Evolutionary conservation across 495 filamentous ascomycete species (phyloP).

Genomic region (Parmelia sp.): DNA sequence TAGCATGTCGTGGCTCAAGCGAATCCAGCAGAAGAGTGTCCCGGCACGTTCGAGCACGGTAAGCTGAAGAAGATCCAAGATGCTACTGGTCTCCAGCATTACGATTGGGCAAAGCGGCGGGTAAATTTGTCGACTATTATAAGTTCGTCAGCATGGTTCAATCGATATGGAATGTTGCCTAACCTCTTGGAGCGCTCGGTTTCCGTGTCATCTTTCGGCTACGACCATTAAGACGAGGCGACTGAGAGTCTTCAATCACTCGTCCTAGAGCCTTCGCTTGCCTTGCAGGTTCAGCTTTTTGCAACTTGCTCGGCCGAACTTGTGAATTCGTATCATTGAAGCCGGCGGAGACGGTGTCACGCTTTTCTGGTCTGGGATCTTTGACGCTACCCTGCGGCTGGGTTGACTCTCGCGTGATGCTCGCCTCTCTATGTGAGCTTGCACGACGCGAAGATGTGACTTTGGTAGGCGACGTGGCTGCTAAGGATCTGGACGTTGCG

Average conservation of each 20-base stretch:
- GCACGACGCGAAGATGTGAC: neutral
- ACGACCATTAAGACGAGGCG: slow-evolving; percentile 14
- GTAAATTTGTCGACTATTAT: slow-evolving; percentile 4
- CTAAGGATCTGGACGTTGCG: neutral
- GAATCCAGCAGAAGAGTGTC: too few relatives aligned
- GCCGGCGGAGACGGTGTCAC: slow-evolving; percentile 7
- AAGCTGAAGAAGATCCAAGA: too few relatives aligned
- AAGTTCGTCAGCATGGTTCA: neutral
- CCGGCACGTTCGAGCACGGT: too few relatives aligned
- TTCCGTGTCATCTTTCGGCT: slow-evolving; percentile 16
- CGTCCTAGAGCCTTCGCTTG: slow-evolving; percentile 6
- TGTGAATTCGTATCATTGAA: slow-evolving; percentile 1
- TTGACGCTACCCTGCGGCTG: slow-evolving; percentile 8
- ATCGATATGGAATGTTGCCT: neutral
- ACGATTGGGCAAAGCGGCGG: slow-evolving; percentile 4
- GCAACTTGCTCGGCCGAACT: neutral
- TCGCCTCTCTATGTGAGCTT: neutral
- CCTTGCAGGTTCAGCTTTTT: neutral
- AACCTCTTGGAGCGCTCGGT: slow-evolving; percentile 1
- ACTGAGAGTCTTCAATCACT: slow-evolving; percentile 22
- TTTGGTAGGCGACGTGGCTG: neutral
- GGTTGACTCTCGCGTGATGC: neutral
- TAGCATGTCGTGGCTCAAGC: too few relatives aligned
- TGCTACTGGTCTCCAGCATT: neutral
- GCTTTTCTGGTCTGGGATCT: slow-evolving; percentile 12